Conservation (phyloP, 176 grass and related monocot species). For the Rhynchospora pubera region DNA sequence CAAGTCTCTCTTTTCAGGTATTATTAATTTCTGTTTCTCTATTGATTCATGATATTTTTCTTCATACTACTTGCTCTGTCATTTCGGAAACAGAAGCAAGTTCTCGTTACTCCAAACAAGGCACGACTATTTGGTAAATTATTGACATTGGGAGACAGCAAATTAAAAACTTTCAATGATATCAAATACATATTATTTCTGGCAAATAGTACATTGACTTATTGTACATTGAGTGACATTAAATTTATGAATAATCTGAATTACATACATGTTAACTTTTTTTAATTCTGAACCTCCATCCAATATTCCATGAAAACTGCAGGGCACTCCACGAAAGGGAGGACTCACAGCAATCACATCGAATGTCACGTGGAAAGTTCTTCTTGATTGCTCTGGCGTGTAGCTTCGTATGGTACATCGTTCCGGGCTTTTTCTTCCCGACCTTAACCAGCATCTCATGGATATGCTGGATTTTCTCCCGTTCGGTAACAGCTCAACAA, state of each 20-base stretch:
- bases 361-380: conserved; percentile 75
- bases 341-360: neutral
- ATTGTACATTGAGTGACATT: neutral
- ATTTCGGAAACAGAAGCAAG: no score
- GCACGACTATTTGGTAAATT: no score
- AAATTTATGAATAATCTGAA: neutral
- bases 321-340: conserved; percentile 87
- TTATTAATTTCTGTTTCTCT: no score
- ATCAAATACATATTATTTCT: no score
- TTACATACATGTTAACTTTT: neutral
- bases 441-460: conserved; percentile 52
- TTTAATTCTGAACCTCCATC: neutral
- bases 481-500: conserved; percentile 69
- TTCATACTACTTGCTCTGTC: no score
- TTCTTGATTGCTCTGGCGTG: conserved; percentile 66
- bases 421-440: conserved; percentile 72
- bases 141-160: no score
- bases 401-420: conserved; percentile 61
- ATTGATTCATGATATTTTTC: no score
- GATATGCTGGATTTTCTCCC: conserved; percentile 76
- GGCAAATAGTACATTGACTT: neutral
- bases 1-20: conserved; percentile 91
- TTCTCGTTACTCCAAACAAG: no score
- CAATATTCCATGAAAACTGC: neutral
- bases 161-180: no score